These are phyloP conservation scores for Trichophyton rubrum DNA, from an alignment of 2,329 filamentous ascomycete genomes.

Conservation along the genomic window DNA sequence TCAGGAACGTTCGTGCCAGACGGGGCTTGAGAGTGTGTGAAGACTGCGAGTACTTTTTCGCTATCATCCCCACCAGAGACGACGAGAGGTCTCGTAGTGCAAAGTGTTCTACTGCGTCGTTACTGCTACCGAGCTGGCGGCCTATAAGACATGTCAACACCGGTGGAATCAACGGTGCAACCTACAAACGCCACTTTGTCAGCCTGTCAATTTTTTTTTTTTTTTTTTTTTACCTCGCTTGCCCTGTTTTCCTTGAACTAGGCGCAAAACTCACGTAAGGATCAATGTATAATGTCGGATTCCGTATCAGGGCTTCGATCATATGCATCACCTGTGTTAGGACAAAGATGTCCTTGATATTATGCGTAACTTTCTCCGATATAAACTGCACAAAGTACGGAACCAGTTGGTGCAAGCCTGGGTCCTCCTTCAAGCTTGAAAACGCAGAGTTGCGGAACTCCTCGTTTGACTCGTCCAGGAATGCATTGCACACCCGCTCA, in stretches of 20 bases:
- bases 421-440: conserved; percentile 73
- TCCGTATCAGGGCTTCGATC: conserved; percentile 69
- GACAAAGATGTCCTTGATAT: conserved; percentile 77
- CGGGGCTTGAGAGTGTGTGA: conserved; percentile 76
- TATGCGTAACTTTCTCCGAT: conserved; percentile 89
- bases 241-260: background rate
- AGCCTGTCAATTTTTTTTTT: background rate
- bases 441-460: conserved; percentile 77
- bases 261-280: conserved; percentile 42
- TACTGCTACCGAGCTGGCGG: conserved; percentile 56
- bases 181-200: conserved; percentile 20
- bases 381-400: conserved; percentile 97
- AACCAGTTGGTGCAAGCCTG: conserved; percentile 85
- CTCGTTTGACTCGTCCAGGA: conserved; percentile 72
- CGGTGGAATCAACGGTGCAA: conserved; percentile 62
- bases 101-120: conserved; percentile 51
- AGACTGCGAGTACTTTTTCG: conserved; percentile 64
- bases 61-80: conserved; percentile 65
- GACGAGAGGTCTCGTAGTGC: conserved; percentile 73
- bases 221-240: background rate
- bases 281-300: conserved; percentile 63
- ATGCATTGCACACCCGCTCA: conserved; percentile 79
- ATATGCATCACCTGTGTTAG: conserved; percentile 88
- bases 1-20: conserved; percentile 83
- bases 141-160: conserved; percentile 85